Base-by-base conservation (phyloP, 225 moss, liverwort and hornwort genomes). In the Physcomitrellopsis africana region DNA sequence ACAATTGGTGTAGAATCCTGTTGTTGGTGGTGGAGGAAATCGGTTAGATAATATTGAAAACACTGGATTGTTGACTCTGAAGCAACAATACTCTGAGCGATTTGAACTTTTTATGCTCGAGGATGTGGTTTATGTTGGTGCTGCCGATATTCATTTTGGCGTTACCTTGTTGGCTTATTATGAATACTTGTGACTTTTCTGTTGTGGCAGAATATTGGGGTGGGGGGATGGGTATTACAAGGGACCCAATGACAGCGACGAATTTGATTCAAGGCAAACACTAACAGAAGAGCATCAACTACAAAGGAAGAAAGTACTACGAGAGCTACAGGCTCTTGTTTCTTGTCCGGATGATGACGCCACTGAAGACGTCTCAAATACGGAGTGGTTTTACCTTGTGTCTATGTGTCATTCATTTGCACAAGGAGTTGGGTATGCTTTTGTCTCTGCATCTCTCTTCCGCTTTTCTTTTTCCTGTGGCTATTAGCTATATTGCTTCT, bases 221-320 rank as follows among this genome's bases (percentile, higher is more conserved):
- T 95, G 95, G 95, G 91, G 91, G 60, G 95, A 95, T 75, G 95
- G 95, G 20, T 95, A 90, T 63, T 95, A 86, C 69, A 95, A 90
- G 72, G 88, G 84, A 24, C 85, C 91, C 8, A 84, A 82, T 58
- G 93, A 92, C 20, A 82, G 76, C 75, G 94, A 88, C 67, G 43
- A 83, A 7, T 68, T 74, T 67, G 89, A 91, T 49, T 71, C 84
- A 59, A 86, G 78, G 51, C 77, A 61, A 61, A 72, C 77, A 60
- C 74, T 81, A 77, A 68, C 69, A 48, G 89, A 90, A 76, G 91
- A 87, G 72, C 86, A 89, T 72, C 91, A 91, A 55, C 75, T 72
- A 29, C 77, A 80, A 10, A 86, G 95, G 76, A 85, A 64, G 67
- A 93, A 93, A 68, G 93, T 93, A 26, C 79, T 95, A 24, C 88